phyloP scores from a whole-genome alignment of 1,139 yeast species.

The Blastobotrys malaysiensis region DNA sequence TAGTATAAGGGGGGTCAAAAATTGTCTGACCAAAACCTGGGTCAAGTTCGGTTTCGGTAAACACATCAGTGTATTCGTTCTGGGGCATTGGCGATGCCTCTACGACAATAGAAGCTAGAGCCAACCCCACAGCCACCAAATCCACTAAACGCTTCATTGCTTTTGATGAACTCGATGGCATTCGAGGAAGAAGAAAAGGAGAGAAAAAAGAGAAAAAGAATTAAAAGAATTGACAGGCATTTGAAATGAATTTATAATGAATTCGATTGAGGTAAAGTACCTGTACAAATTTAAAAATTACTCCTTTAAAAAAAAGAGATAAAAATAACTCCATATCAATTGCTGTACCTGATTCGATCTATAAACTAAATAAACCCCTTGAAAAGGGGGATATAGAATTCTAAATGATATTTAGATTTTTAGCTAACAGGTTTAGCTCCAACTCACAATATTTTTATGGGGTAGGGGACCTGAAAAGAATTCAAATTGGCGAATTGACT shows the following conservation, averaged over 20 bases:
- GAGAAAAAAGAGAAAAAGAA: not conserved
- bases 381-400: not conserved
- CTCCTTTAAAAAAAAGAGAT: not conserved
- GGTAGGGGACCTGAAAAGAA: no score
- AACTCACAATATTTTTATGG: not conserved
- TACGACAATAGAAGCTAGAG: not conserved
- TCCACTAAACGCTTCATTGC: not conserved
- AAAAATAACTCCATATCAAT: not conserved
- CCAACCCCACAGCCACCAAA: not conserved
- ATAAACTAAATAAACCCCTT: not conserved
- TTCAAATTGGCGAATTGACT: not conserved
- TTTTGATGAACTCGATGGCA: not conserved
- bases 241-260: not conserved
- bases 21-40: not conserved
- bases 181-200: not conserved
- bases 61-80: not conserved
- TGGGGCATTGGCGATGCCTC: not conserved
- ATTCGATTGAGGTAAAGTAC: not conserved
- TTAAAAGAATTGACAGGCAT: not conserved
- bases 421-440: not conserved
- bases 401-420: not conserved
- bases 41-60: not conserved
- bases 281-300: not conserved
- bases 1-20: not conserved
- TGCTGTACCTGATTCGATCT: not conserved